Evolutionary conservation across 1,139 yeast genomes (phyloP).

Genomic region (Maudiozyma humilis): DNA sequence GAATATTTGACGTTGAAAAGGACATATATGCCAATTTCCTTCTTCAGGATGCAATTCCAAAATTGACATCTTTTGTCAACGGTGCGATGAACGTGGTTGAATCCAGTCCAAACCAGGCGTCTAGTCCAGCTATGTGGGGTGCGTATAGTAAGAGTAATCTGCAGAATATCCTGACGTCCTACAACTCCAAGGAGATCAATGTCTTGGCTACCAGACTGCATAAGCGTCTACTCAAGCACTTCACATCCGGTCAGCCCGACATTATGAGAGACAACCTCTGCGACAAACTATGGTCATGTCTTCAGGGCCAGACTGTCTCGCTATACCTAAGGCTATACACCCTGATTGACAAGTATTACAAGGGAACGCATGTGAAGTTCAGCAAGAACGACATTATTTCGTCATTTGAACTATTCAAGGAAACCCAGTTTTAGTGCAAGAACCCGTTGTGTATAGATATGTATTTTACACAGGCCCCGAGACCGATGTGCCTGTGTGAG

Average conservation of each 20-base stretch:
- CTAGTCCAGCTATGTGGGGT: slow-evolving; percentile 52
- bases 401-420: slow-evolving; percentile 34
- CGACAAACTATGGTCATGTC: slow-evolving; percentile 45
- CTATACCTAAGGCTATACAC: slow-evolving; percentile 35
- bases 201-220: slow-evolving; percentile 49
- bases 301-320: slow-evolving; percentile 43
- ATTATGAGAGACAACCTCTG: slow-evolving; percentile 32
- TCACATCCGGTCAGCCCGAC: slow-evolving; percentile 13
- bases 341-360: slow-evolving; percentile 39
- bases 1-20: slow-evolving; percentile 37
- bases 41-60: slow-evolving; percentile 54
- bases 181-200: slow-evolving; percentile 52
- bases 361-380: slow-evolving; percentile 35
- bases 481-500: no score
- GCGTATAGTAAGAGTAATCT: slow-evolving; percentile 55
- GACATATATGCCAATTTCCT: slow-evolving; percentile 42
- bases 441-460: no score
- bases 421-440: slow-evolving; percentile 9
- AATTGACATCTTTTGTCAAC: slow-evolving; percentile 54
- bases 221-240: slow-evolving; percentile 10
- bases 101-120: slow-evolving; percentile 30
- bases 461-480: no score
- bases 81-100: slow-evolving; percentile 51
- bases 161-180: slow-evolving; percentile 47
- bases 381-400: slow-evolving; percentile 38